Conservation (phyloP, 139 green algal genomes). For the Coelastrella sp. region DNA sequence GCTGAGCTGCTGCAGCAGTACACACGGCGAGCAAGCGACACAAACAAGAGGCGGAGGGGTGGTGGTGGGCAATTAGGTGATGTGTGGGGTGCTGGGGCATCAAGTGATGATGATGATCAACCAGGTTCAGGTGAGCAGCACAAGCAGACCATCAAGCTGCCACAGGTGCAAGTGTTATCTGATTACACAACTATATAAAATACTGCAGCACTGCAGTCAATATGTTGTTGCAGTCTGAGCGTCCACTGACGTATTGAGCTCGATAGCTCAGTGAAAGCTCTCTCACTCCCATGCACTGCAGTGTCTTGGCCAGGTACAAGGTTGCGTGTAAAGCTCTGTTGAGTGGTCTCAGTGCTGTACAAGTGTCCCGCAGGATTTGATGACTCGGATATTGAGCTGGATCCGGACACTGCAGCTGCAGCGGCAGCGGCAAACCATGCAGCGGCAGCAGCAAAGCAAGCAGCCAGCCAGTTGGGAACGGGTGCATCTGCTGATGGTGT, state of each 20-base stretch:
- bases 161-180: no score
- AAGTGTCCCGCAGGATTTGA: not conserved
- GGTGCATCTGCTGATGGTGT: not conserved
- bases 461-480: not conserved
- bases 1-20: constrained; percentile 8
- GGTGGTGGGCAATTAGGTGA: not conserved
- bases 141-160: not conserved
- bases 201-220: no score
- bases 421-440: not conserved
- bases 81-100: not conserved
- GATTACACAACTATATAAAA: no score
- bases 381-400: constrained; percentile 13
- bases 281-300: no score
- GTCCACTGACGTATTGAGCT: no score
- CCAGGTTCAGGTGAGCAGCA: not conserved
- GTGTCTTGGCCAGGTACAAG: no score
- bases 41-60: not conserved
- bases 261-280: no score
- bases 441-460: constrained; percentile 25
- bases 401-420: not conserved
- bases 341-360: not conserved
- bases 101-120: not conserved
- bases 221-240: no score
- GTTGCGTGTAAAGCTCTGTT: no score
- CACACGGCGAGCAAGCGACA: not conserved